phyloP scores from a whole-genome alignment of 306 rosid genomes.

The Pueraria montana region DNA sequence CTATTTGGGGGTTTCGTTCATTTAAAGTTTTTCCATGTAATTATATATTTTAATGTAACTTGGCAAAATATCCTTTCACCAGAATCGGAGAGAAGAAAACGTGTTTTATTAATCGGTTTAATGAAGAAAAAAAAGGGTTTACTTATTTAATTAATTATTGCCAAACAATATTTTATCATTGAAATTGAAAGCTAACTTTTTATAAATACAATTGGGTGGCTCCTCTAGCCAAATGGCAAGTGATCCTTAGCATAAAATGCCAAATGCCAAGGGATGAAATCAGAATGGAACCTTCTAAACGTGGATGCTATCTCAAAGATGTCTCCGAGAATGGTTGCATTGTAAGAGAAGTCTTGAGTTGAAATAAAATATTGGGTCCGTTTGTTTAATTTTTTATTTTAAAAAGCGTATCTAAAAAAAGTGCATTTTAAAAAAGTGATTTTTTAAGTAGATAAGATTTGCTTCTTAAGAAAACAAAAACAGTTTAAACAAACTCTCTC shows the following conservation, averaged over 20 bases:
- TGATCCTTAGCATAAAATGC: neutral
- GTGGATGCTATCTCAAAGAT: too few relatives aligned
- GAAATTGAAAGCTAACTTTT: neutral
- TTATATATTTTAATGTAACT: slow-evolving; percentile 16
- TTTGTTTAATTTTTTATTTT: too few relatives aligned
- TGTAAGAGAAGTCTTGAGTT: too few relatives aligned
- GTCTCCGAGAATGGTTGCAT: too few relatives aligned
- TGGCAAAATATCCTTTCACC: slow-evolving; percentile 10
- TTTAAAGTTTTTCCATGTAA: slow-evolving; percentile 14
- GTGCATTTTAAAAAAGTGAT: too few relatives aligned
- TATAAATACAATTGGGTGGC: neutral
- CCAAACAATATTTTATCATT: neutral
- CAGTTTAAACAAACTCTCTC: too few relatives aligned
- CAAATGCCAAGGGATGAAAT: neutral
- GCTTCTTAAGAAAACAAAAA: too few relatives aligned
- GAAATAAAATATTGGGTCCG: too few relatives aligned
- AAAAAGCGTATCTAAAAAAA: too few relatives aligned
- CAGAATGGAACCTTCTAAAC: neutral
- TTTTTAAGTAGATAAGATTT: too few relatives aligned
- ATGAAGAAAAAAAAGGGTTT: neutral
- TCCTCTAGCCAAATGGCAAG: neutral
- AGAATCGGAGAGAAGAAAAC: neutral
- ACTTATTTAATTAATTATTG: neutral
- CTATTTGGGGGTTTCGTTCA: neutral
- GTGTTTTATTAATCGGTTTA: slow-evolving; percentile 11